Percentiles rank a stretch among this genome's conserved stretches.
Evolutionary conservation across 192 early-diverging fungal genomes (phyloP).

Genomic region (Entophlyctis luteolus): DNA sequence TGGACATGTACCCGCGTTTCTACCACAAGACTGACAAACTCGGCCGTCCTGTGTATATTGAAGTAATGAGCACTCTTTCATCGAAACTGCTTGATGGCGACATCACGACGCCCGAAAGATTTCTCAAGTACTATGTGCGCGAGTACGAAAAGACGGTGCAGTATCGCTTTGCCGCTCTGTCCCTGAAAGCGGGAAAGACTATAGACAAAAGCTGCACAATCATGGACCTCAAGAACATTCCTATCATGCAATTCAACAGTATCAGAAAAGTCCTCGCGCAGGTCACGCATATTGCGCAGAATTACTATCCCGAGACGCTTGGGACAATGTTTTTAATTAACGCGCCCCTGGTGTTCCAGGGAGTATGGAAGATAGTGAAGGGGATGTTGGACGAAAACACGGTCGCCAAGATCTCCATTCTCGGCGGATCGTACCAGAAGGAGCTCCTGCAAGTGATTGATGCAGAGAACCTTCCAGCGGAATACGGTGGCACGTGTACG

Average conservation of each 20-base stretch:
- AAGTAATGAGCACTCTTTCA: slow-evolving; percentile 67
- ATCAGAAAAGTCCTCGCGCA: slow-evolving; percentile 51
- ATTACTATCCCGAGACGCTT: slow-evolving; percentile 86
- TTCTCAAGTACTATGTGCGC: slow-evolving; percentile 59
- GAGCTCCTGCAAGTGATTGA: slow-evolving; percentile 31
- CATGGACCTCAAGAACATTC: slow-evolving; percentile 79
- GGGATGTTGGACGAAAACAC: slow-evolving; percentile 32
- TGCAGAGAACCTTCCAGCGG: slow-evolving; percentile 24
- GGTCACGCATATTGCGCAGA: slow-evolving; percentile 77
- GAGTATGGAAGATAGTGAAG: slow-evolving; percentile 34
- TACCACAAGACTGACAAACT: slow-evolving; percentile 82
- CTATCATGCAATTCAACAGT: slow-evolving; percentile 64
- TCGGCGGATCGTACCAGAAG: slow-evolving; percentile 31
- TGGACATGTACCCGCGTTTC: slow-evolving; percentile 61
- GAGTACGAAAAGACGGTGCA: slow-evolving; percentile 64
- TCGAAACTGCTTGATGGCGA: slow-evolving; percentile 51
- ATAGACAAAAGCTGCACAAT: slow-evolving; percentile 80
- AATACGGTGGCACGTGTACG: slow-evolving; percentile 30
- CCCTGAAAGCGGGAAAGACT: slow-evolving; percentile 46
- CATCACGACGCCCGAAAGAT: slow-evolving; percentile 54
- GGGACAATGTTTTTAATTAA: slow-evolving; percentile 63
- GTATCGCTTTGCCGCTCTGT: slow-evolving; percentile 69
- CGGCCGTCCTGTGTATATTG: slow-evolving; percentile 84
- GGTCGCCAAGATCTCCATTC: slow-evolving; percentile 32
- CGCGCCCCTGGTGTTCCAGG: slow-evolving; percentile 72